Base-by-base conservation (phyloP, 2,329 filamentous ascomycete species). In the Colletotrichum tamarilloi region DNA sequence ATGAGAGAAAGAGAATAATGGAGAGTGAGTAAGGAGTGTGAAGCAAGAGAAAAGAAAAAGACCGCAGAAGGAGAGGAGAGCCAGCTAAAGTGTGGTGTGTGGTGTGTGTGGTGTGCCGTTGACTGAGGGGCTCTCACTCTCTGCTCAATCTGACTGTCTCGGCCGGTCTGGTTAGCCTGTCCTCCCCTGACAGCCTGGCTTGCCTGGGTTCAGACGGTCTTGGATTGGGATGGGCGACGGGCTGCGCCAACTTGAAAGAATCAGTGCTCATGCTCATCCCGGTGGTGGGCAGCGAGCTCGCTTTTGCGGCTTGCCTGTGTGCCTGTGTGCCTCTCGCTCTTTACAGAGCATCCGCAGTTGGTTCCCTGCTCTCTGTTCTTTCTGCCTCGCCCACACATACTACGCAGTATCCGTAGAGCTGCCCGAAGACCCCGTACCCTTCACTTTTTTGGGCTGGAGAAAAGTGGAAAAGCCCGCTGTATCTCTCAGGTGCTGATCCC, bases 191-290 rank as follows among this genome's bases (percentile, higher is more conserved):
- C 67, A 65, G 70, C 55, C 70, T 65, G 62, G 70, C 59, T 65
- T 70, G 56, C 67, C 42, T 60, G 66, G 53, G 70, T 70, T 73
- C 60, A 73, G 70, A 73, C 60, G 70, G 70, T 70, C 67, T 73
- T 70, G 70, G 60, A 56, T 72, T 69, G 66, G 56, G 59, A 59
- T 64, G 58, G 69, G 53, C 24, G 24, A 56, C n/a, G n/a, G 32
- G 30, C 58, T 72, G 58, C 69, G 66, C 65, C 59, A 49, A 63
- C 56, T 28, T 63, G 58, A 68, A 35, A 63, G 53, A 72, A 72
- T 57, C 67, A 57, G 67, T 69, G 67, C 59, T 52, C 38, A 57
- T 69, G 67, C 59, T 52, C 38, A 49, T 69, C 58, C 57, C 64
- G 24, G 52, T 66, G 38, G 38, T 42, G 38, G 38, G 67, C 52